These are phyloP conservation scores for Fraxinus floribunda DNA, from an alignment of 305 asterid species.

Conservation along the genomic window DNA sequence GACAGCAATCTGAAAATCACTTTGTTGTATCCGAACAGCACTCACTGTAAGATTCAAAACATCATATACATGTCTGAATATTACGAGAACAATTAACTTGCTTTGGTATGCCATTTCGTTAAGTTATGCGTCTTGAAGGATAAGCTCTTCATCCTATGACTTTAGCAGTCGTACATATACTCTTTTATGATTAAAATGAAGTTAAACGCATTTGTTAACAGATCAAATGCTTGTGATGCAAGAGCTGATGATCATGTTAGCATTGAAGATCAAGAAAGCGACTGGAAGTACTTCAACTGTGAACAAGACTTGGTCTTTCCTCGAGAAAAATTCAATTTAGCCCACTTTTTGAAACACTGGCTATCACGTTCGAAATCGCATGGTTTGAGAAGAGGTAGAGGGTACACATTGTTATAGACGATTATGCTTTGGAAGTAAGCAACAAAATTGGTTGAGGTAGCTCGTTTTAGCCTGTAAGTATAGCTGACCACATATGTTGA, in stretches of 20 bases:
- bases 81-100: too few relatives aligned
- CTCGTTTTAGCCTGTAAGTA: neutral
- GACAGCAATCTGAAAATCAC: slow-evolving; percentile 8
- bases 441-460: slow-evolving; percentile 7
- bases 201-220: slow-evolving; percentile 10
- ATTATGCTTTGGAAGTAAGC: slow-evolving; percentile 5
- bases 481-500: neutral
- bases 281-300: neutral
- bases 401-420: neutral
- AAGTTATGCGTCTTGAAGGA: neutral
- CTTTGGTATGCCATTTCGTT: neutral
- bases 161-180: neutral
- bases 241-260: neutral
- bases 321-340: slow-evolving; percentile 13
- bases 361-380: slow-evolving; percentile 22
- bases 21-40: slow-evolving; percentile 16
- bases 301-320: slow-evolving; percentile 23
- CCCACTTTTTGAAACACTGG: slow-evolving; percentile 22
- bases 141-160: neutral
- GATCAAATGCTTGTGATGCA: slow-evolving; percentile 17
- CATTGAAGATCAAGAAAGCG: slow-evolving; percentile 10
- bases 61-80: neutral
- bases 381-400: neutral
- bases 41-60: slow-evolving; percentile 23
- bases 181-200: slow-evolving; percentile 9